These are phyloP conservation scores for Azolla pinnata DNA, from an alignment of 75 land plant genomes.

Conservation along the genomic window DNA sequence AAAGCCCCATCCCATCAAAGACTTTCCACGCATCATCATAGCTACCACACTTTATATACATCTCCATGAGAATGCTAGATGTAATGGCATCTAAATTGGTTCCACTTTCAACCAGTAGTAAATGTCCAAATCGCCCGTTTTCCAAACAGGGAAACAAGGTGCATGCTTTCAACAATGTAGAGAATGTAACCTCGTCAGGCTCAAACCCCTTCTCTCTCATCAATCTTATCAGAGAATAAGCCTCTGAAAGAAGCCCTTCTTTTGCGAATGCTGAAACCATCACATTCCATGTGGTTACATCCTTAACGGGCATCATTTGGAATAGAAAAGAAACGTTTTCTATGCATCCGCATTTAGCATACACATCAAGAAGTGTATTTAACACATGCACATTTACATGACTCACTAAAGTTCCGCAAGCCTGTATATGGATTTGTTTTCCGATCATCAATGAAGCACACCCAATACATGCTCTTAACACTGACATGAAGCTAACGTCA, in stretches of 20 bases:
- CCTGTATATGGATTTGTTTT: neutral
- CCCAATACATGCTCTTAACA: neutral
- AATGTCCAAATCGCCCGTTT: slow-evolving; percentile 8
- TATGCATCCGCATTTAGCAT: slow-evolving; percentile 19
- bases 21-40: slow-evolving; percentile 6
- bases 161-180: neutral
- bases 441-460: neutral
- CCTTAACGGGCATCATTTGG: slow-evolving; percentile 4
- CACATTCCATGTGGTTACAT: slow-evolving; percentile 15
- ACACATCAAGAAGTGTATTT: slow-evolving; percentile 16
- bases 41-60: slow-evolving; percentile 21
- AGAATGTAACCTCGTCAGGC: neutral
- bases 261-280: slow-evolving; percentile 17
- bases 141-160: neutral
- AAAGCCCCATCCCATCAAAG: slow-evolving; percentile 7
- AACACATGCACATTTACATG: neutral
- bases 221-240: neutral
- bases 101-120: slow-evolving; percentile 8
- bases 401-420: neutral
- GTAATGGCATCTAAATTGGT: slow-evolving; percentile 4
- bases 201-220: neutral
- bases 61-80: slow-evolving; percentile 9
- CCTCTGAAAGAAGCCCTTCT: slow-evolving; percentile 5
- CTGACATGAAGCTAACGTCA: neutral
- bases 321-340: slow-evolving; percentile 15